phyloP scores from a whole-genome alignment of 2,329 filamentous ascomycete species.

The Alternaria brassicae region DNA sequence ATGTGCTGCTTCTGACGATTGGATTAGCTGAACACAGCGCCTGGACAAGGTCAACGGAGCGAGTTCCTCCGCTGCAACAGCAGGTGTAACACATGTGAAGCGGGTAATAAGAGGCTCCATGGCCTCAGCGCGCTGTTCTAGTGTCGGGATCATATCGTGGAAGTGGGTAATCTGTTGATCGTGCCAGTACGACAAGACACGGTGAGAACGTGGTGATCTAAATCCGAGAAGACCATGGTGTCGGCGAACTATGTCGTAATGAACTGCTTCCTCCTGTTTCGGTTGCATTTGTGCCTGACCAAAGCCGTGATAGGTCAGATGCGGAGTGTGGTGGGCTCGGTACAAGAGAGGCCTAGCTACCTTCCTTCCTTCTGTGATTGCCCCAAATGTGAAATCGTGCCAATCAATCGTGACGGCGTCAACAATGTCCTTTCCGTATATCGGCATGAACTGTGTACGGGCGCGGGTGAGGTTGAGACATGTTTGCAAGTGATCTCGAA shows the following conservation, averaged over 20 bases:
- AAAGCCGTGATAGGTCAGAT: conserved; percentile 24
- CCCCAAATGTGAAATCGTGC: conserved; percentile 43
- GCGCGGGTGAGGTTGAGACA: conserved; percentile 82
- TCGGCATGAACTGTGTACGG: conserved; percentile 77
- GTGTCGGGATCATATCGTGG: conserved; percentile 72
- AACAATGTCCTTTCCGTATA: conserved; percentile 83
- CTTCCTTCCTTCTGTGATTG: conserved; percentile 51
- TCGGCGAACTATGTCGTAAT: conserved; percentile 54
- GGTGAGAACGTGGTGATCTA: conserved; percentile 35
- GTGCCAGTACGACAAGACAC: conserved; percentile 67
- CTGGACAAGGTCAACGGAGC: conserved; percentile 68
- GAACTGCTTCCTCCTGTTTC: conserved; percentile 11
- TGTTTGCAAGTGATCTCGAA: conserved; percentile 76
- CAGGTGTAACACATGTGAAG: conserved; percentile 91
- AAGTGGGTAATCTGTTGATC: conserved; percentile 71
- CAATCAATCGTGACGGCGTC: conserved; percentile 71
- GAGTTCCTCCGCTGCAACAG: conserved; percentile 82
- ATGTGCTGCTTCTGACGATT: conserved; percentile 63
- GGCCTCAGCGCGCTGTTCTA: conserved; percentile 74
- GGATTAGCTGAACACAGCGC: conserved; percentile 62
- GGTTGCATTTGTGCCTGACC: conserved; percentile 34
- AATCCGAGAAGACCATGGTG: conserved; percentile 42
- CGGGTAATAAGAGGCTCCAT: conserved; percentile 81
- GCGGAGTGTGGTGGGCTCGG: conserved; percentile 13
- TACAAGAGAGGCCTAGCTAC: conserved; percentile 20